Conservation (phyloP, 257 asterid species). For the Scutellaria galericulata region DNA sequence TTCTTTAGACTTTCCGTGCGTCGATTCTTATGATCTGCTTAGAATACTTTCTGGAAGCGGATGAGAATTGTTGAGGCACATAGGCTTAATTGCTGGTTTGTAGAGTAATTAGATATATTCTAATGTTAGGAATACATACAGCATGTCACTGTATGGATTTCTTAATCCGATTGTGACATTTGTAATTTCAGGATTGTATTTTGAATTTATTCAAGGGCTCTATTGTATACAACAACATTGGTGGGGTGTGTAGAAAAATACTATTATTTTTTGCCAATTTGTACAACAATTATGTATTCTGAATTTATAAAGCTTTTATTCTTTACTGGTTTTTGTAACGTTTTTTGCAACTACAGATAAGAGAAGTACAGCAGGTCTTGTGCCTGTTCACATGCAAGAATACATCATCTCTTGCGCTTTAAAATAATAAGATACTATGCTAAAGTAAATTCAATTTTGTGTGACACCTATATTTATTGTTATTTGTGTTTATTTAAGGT, state of each 20-base stretch:
- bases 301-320: constrained; percentile 28
- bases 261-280: constrained; percentile 28
- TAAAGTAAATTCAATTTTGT: too few relatives aligned
- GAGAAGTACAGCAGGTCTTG: too few relatives aligned
- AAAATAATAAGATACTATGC: too few relatives aligned
- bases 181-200: constrained; percentile 32
- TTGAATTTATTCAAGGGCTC: constrained; percentile 23
- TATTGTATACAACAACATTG: constrained; percentile 43
- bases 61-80: constrained; percentile 30
- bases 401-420: too few relatives aligned
- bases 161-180: constrained; percentile 36
- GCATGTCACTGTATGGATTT: constrained; percentile 36
- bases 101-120: constrained; percentile 49
- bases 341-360: too few relatives aligned
- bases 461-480: too few relatives aligned
- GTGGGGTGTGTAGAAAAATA: constrained; percentile 49
- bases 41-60: constrained; percentile 12
- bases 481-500: too few relatives aligned
- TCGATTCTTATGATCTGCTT: constrained; percentile 19
- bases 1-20: constrained; percentile 22
- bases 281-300: constrained; percentile 33
- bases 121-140: constrained; percentile 49
- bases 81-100: constrained; percentile 47
- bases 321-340: neutral
- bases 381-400: too few relatives aligned